phyloP scores from a whole-genome alignment of 2,329 filamentous ascomycete genomes.

The Penicillium sp. region DNA sequence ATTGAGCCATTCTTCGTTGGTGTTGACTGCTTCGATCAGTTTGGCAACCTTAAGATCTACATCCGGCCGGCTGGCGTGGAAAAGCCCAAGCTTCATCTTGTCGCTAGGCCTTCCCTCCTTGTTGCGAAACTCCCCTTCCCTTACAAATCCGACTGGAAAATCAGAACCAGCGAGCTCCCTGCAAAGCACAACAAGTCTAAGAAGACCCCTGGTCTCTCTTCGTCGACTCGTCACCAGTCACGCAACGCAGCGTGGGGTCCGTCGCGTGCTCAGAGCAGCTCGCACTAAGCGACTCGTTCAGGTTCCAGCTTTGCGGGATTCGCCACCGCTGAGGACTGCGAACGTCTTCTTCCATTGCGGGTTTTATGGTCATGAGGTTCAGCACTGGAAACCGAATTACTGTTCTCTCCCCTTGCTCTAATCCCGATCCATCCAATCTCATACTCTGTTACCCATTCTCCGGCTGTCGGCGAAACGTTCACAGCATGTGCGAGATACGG shows the following conservation, averaged over 20 bases:
- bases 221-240: slow-evolving; percentile 28
- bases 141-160: too few species aligned
- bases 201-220: slow-evolving; percentile 24
- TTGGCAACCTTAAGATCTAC: slow-evolving; percentile 37
- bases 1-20: slow-evolving; percentile 46
- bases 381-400: too few species aligned
- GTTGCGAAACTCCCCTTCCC: too few species aligned
- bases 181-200: slow-evolving; percentile 23
- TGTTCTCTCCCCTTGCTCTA: too few species aligned
- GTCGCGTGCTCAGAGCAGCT: slow-evolving; percentile 23
- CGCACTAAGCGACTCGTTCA: slow-evolving; percentile 18
- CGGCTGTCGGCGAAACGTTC: too few species aligned
- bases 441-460: too few species aligned
- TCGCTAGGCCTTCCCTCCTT: too few species aligned
- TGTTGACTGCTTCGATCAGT: slow-evolving; percentile 38
- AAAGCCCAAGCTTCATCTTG: too few species aligned
- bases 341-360: too few species aligned
- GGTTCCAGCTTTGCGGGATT: not conserved
- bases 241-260: slow-evolving; percentile 31
- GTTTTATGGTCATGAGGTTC: too few species aligned
- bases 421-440: too few species aligned
- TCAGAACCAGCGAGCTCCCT: too few species aligned
- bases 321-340: not conserved
- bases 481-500: not conserved
- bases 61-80: slow-evolving; percentile 53